A percentile compares a stretch with the other conserved stretches of the same genome.
Evolutionary conservation across 2,329 filamentous ascomycete genomes (phyloP).

Genomic region (Trichoderma atrobrunneum): DNA sequence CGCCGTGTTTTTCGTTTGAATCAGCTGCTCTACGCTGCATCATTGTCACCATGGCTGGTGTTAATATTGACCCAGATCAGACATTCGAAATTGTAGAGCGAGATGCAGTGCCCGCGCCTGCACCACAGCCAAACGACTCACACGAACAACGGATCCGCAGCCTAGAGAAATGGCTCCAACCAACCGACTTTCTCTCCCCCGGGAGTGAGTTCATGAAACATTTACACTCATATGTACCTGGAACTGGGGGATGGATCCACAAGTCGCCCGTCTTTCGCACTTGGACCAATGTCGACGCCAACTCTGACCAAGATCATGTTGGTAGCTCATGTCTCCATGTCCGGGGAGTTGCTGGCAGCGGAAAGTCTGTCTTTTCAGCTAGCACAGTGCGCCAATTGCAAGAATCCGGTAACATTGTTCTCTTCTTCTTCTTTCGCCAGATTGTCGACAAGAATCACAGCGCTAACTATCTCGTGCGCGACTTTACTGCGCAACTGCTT

Average conservation of each 20-base stretch:
- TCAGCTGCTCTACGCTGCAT: not conserved
- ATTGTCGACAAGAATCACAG: constrained; percentile 1
- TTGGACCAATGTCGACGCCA: not conserved
- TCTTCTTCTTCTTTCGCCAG: constrained; percentile 1
- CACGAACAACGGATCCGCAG: not conserved
- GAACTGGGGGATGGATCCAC: not conserved
- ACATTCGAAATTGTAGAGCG: not conserved
- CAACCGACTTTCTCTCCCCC: not conserved
- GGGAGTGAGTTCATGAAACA: not conserved
- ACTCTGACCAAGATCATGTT: not conserved
- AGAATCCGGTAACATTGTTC: not conserved
- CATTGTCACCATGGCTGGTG: not conserved
- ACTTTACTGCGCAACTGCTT: not conserved
- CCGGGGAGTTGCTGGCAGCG: not conserved
- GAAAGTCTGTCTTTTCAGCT: not conserved
- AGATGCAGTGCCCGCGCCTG: not conserved
- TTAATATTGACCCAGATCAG: not conserved
- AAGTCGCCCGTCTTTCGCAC: not conserved
- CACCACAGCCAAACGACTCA: not conserved
- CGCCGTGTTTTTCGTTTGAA: not conserved
- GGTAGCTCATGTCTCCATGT: not conserved
- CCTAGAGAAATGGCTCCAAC: not conserved
- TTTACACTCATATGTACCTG: not conserved
- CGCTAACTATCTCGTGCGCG: not conserved
- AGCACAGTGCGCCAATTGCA: not conserved